Percentiles rank a stretch among this genome's conserved stretches.
These are phyloP conservation scores for Xylaria sp. DNA, from an alignment of 495 filamentous ascomycete genomes.

Conservation along the genomic window DNA sequence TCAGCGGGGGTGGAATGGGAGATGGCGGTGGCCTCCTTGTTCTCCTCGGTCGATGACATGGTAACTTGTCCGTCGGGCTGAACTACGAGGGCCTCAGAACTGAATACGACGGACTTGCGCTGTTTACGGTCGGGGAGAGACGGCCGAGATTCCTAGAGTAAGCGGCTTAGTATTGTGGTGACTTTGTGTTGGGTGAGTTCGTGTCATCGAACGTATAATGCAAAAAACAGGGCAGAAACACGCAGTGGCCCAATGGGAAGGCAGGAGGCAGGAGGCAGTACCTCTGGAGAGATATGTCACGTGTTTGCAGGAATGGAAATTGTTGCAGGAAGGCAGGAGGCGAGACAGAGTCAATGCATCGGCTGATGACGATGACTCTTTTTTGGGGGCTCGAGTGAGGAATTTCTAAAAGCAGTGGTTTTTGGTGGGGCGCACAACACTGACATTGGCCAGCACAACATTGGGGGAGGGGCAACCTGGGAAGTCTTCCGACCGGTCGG, in stretches of 20 bases:
- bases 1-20: slow-evolving; percentile 67
- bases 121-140: slow-evolving; percentile 59
- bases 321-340: not conserved
- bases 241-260: not conserved
- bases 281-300: slow-evolving; percentile 16
- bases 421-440: slow-evolving; percentile 27
- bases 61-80: slow-evolving; percentile 84
- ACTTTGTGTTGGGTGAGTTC: not conserved
- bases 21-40: slow-evolving; percentile 71
- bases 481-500: not conserved
- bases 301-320: slow-evolving; percentile 12
- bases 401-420: slow-evolving; percentile 29
- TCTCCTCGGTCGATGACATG: slow-evolving; percentile 65
- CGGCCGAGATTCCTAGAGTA: slow-evolving; percentile 35
- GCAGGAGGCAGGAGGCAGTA: slow-evolving; percentile 13
- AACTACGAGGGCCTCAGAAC: slow-evolving; percentile 80
- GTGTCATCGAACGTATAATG: not conserved
- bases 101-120: slow-evolving; percentile 92
- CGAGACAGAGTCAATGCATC: not conserved
- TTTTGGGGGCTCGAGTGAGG: slow-evolving; percentile 19
- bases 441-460: not conserved
- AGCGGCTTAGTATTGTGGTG: slow-evolving; percentile 37
- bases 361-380: slow-evolving; percentile 27
- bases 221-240: not conserved
- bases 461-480: slow-evolving; percentile 28